A percentile compares a stretch with the other conserved stretches of the same genome.
These are phyloP conservation scores for Parietaria judaica DNA, from an alignment of 306 rosid species.

Conservation along the genomic window DNA sequence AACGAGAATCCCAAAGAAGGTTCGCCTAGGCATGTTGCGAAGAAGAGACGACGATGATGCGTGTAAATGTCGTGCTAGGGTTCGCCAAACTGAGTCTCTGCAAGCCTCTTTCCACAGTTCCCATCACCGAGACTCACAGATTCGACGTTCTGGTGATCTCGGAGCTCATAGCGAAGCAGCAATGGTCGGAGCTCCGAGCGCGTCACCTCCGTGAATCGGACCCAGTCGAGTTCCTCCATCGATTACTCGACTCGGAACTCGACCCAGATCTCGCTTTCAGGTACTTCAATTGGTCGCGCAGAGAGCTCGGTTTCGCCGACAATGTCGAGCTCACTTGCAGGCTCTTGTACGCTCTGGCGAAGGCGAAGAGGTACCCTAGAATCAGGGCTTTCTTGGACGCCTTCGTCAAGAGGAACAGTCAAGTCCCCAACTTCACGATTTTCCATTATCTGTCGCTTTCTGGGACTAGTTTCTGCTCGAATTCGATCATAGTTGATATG, in stretches of 20 bases:
- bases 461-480: slow-evolving; percentile 25
- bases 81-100: background rate
- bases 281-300: slow-evolving; percentile 65
- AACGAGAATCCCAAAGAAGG: too few relatives aligned
- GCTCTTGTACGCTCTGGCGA: slow-evolving; percentile 42
- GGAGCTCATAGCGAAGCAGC: slow-evolving; percentile 62
- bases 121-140: slow-evolving; percentile 12
- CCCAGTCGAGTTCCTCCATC: slow-evolving; percentile 39
- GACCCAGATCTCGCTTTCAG: slow-evolving; percentile 50
- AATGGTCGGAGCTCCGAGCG: slow-evolving; percentile 58
- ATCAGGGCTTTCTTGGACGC: slow-evolving; percentile 47
- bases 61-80: background rate
- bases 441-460: slow-evolving; percentile 38
- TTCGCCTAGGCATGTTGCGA: too few relatives aligned
- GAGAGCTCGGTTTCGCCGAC: slow-evolving; percentile 33
- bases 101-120: slow-evolving; percentile 19
- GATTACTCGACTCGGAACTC: slow-evolving; percentile 34
- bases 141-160: slow-evolving; percentile 25
- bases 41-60: background rate
- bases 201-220: slow-evolving; percentile 33
- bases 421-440: slow-evolving; percentile 38
- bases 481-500: slow-evolving; percentile 45
- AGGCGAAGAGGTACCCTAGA: slow-evolving; percentile 42
- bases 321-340: slow-evolving; percentile 42
- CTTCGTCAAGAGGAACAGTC: slow-evolving; percentile 39